Base-by-base conservation (phyloP, 2,329 filamentous ascomycete genomes). In the Venturiaceae sp. region DNA sequence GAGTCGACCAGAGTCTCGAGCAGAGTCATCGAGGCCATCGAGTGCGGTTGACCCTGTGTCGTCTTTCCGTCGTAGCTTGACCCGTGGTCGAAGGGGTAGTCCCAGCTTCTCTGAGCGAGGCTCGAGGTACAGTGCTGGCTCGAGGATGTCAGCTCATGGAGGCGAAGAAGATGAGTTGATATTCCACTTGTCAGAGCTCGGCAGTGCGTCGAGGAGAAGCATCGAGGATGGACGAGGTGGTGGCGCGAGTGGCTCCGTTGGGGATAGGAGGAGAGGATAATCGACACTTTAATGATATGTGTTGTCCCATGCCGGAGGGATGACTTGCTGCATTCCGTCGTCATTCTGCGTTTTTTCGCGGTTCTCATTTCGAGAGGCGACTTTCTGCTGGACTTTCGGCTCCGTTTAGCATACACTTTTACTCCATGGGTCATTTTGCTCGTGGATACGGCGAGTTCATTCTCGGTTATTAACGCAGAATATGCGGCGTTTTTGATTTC, bases 221-320 rank as follows among this genome's bases (percentile, higher is more conserved):
- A 30, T 58, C 23, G 57, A 58, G 36, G 57, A 58, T 23, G 44
- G 32, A 33, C 39, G 55, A 21, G 55, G 55, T 50, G 55, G 39
- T 6, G 39, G 39, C 3, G 39, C 36, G 21, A 37, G 5, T 74
- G 74, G 71, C 64, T 77, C 11, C 61, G 65, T 9, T 61, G 56
- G 5, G 62, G 64, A 14, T 47, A 61, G 14, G 61, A 64, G 3
- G 64, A 73, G 19, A 62, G 73, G 47, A 64, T 50, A 26, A 32
- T 50, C 13, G 9, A 41, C 37, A 41, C 14, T 41, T 21, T 5
- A 9, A n/a, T 50, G 44, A 16, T 16, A n/a, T 28, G 26, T 7
- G 11, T 30, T 30, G 26, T n/a, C n/a, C 13, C 8, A 30, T 8
- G 44, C 23, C 26, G 44, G 16, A 9, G n/a, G 21, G 5, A 26